Conservation (phyloP, 306 rosid species). For the Prunus davidiana region DNA sequence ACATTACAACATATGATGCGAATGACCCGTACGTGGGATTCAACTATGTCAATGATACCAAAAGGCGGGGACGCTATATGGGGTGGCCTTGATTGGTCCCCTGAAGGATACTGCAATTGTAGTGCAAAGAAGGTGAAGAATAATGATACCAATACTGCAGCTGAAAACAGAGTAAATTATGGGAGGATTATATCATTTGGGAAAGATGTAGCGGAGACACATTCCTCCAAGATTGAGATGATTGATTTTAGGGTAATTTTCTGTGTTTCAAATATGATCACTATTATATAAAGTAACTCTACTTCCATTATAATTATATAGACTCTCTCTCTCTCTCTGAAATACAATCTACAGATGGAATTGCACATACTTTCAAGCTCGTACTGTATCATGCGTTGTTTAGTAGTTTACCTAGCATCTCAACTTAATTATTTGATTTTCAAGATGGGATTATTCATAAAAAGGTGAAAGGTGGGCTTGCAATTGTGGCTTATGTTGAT, state of each 20-base stretch:
- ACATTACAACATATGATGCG: constrained; percentile 74
- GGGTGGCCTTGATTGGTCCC: constrained; percentile 89
- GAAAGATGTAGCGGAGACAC: constrained; percentile 50
- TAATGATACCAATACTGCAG: constrained; percentile 31
- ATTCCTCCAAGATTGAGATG: constrained; percentile 63
- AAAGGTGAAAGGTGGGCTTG: background rate
- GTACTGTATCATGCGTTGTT: background rate
- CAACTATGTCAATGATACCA: constrained; percentile 90
- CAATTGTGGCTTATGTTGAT: background rate
- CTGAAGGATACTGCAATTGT: constrained; percentile 56
- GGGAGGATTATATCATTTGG: constrained; percentile 81
- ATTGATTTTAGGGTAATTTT: constrained; percentile 66
- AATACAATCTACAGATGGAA: background rate
- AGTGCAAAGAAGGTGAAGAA: constrained; percentile 53
- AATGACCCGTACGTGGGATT: constrained; percentile 90
- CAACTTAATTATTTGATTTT: background rate
- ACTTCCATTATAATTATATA: background rate
- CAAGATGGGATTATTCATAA: background rate
- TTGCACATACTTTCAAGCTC: background rate
- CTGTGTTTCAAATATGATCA: constrained; percentile 8
- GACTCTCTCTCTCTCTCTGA: background rate
- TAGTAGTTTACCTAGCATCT: constrained; percentile 3
- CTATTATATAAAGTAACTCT: too few species aligned
- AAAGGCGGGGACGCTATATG: constrained; percentile 82
- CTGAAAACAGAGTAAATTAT: constrained; percentile 40